Conservation (phyloP, 2,329 filamentous ascomycete genomes). For the Malbranchea zuffiana region DNA sequence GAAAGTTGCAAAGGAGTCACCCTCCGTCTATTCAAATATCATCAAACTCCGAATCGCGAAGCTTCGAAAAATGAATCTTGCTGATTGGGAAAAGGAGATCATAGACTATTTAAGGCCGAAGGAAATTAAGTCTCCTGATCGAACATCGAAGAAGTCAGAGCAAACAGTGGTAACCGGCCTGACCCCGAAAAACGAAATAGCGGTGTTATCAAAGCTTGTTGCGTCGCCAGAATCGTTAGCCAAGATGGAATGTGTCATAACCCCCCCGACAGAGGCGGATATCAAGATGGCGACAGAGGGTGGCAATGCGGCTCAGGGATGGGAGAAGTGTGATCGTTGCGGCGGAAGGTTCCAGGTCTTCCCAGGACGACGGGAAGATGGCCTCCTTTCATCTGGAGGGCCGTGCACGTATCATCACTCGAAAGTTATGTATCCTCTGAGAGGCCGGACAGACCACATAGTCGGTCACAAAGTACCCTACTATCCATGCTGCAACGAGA, state of each 20-base stretch:
- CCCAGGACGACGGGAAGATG: constrained; percentile 65
- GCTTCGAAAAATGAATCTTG: constrained; percentile 62
- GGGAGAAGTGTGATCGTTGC: constrained; percentile 85
- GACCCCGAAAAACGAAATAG: constrained; percentile 52
- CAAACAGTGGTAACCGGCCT: constrained; percentile 57
- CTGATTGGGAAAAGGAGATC: constrained; percentile 59
- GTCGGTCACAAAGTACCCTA: constrained; percentile 48
- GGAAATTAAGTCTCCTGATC: background rate
- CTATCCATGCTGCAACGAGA: constrained; percentile 70
- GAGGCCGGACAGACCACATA: constrained; percentile 44
- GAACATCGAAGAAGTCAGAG: constrained; percentile 12
- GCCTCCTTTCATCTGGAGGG: constrained; percentile 66
- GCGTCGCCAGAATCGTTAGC: constrained; percentile 22
- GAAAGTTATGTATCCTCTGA: constrained; percentile 50
- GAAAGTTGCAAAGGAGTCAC: constrained; percentile 54
- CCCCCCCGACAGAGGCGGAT: constrained; percentile 53
- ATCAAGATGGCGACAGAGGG: constrained; percentile 56
- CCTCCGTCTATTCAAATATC: constrained; percentile 66
- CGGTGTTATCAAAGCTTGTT: constrained; percentile 38
- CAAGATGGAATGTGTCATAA: constrained; percentile 52
- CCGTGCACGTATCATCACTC: constrained; percentile 73
- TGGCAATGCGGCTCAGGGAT: constrained; percentile 57
- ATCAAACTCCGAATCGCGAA: constrained; percentile 70
- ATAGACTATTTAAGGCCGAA: constrained; percentile 31
- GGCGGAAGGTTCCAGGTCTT: constrained; percentile 81